Conservation (phyloP, 192 early-diverging fungal genomes). For the Coemansia sp. region DNA sequence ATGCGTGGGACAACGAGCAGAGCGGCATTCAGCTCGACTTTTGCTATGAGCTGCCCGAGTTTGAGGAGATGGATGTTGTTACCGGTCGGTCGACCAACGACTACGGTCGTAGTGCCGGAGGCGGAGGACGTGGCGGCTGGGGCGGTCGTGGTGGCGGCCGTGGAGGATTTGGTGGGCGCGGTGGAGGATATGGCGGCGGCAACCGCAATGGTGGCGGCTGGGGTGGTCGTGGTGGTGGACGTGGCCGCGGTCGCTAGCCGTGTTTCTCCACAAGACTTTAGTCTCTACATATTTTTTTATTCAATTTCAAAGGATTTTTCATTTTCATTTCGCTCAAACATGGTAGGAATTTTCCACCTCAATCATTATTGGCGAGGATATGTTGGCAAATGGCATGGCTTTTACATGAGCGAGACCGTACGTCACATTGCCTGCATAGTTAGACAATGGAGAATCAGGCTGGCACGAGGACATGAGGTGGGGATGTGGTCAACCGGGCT, state of each 20-base stretch:
- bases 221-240: slow-evolving; percentile 16
- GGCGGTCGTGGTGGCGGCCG: slow-evolving; percentile 44
- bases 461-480: background rate
- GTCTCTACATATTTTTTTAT: background rate
- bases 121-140: slow-evolving; percentile 32
- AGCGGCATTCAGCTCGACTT: slow-evolving; percentile 69
- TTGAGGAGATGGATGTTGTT: slow-evolving; percentile 59
- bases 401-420: background rate
- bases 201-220: slow-evolving; percentile 40
- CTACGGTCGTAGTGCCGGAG: slow-evolving; percentile 50
- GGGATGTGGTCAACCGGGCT: background rate
- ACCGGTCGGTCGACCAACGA: slow-evolving; percentile 43
- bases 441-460: background rate
- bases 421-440: background rate
- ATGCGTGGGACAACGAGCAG: slow-evolving; percentile 66
- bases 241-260: slow-evolving; percentile 14
- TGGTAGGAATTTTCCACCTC: background rate
- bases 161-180: slow-evolving; percentile 47
- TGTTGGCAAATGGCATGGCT: no score
- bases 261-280: background rate
- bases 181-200: slow-evolving; percentile 55
- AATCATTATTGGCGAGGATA: no score
- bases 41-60: slow-evolving; percentile 75
- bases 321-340: background rate
- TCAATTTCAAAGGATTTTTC: background rate